Conservation (phyloP, 495 filamentous ascomycete genomes). For the Recurvomyces mirabilis region DNA sequence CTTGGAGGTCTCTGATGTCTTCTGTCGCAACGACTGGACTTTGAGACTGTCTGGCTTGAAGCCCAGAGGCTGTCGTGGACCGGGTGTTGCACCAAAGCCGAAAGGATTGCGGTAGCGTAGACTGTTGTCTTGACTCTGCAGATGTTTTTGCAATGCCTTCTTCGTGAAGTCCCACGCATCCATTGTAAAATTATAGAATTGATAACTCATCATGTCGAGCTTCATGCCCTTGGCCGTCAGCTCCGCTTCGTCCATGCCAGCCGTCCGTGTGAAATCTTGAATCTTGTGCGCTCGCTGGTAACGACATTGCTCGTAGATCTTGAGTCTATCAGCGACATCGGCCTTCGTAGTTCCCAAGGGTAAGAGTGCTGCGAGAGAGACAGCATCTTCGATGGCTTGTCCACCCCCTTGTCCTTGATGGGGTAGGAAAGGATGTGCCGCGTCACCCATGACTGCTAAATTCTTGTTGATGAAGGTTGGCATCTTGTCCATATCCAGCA, state of each 20-base stretch:
- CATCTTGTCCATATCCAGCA: slow-evolving; percentile 48
- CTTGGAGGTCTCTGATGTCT: slow-evolving; percentile 34
- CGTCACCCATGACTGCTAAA: slow-evolving; percentile 48
- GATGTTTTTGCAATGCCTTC: slow-evolving; percentile 38
- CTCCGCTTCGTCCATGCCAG: slow-evolving; percentile 34
- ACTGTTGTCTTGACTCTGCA: slow-evolving; percentile 33
- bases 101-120: slow-evolving; percentile 43
- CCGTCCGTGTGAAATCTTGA: slow-evolving; percentile 41
- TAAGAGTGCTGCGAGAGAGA: slow-evolving; percentile 42
- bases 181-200: slow-evolving; percentile 47
- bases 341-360: slow-evolving; percentile 30
- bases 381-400: slow-evolving; percentile 43
- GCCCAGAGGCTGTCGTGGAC: slow-evolving; percentile 34
- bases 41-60: neutral
- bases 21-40: slow-evolving; percentile 10
- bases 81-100: slow-evolving; percentile 47
- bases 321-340: slow-evolving; percentile 39
- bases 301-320: slow-evolving; percentile 44
- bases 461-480: slow-evolving; percentile 41
- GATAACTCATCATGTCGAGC: slow-evolving; percentile 37
- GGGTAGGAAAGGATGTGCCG: slow-evolving; percentile 48
- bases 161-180: slow-evolving; percentile 47
- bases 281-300: slow-evolving; percentile 43
- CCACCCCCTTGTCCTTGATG: slow-evolving; percentile 31
- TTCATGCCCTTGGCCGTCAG: slow-evolving; percentile 27